phyloP scores from a whole-genome alignment of 2,329 filamentous ascomycete species.

The Achaetomium macrosporum region DNA sequence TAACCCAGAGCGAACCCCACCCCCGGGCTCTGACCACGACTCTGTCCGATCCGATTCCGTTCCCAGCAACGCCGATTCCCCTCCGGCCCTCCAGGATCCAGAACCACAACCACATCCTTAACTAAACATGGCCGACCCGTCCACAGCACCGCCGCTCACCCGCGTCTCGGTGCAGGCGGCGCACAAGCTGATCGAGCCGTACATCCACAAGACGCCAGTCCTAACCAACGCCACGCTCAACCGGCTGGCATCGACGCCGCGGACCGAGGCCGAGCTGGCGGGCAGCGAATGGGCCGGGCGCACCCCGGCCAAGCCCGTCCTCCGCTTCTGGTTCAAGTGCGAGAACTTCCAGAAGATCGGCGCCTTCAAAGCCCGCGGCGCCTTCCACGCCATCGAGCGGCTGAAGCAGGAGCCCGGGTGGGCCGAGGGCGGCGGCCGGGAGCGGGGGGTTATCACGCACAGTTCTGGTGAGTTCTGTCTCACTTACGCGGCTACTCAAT shows the following conservation, averaged over 20 bases:
- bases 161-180: slow-evolving; percentile 66
- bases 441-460: slow-evolving; percentile 78
- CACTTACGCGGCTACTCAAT: too few species aligned
- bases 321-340: slow-evolving; percentile 88
- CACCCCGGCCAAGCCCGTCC: slow-evolving; percentile 54
- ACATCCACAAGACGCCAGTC: slow-evolving; percentile 80
- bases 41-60: slow-evolving; percentile 2
- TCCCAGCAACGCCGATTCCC: background rate
- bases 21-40: background rate
- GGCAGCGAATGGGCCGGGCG: slow-evolving; percentile 53
- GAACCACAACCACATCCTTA: background rate
- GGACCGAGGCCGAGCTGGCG: slow-evolving; percentile 45
- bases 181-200: slow-evolving; percentile 63
- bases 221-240: slow-evolving; percentile 73
- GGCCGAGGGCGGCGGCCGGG: slow-evolving; percentile 52
- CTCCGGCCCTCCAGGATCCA: background rate
- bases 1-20: background rate
- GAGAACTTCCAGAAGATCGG: slow-evolving; percentile 89
- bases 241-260: slow-evolving; percentile 65
- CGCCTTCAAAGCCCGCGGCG: slow-evolving; percentile 87
- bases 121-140: slow-evolving; percentile 46
- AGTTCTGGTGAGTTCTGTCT: slow-evolving; percentile 60
- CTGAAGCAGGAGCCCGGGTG: slow-evolving; percentile 58
- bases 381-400: slow-evolving; percentile 75
- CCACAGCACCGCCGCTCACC: slow-evolving; percentile 58